Base-by-base conservation (phyloP, 192 early-diverging fungal species). In the Podila epigama region DNA sequence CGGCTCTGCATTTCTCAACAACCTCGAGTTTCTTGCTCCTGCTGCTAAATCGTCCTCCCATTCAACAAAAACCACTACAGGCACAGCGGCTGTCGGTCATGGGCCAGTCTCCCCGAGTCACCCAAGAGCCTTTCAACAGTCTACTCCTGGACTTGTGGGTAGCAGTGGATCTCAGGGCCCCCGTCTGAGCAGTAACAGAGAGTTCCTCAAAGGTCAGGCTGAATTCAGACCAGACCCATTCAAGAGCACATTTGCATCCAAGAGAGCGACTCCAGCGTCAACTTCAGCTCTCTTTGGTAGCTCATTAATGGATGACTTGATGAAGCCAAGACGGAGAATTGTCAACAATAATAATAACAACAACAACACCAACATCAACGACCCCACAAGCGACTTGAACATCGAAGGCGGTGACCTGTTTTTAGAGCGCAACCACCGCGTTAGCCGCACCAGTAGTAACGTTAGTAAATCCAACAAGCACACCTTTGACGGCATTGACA, bases 1-100 rank as follows among this genome's bases (percentile, higher is more conserved):
- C 31, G 72, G 72, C 34, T 48, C 72, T 12, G 72, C 72, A 62
- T 75, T 75, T 31, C 60, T 68, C 34, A 75, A 63, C 54, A 75
- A 57, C 37, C 65, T 75, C 42, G 72, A 68, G 31, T 75, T 75
- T 41, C 72, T 75, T 15, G 65, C 64, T n/a, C 72, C 72, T 22
- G 33, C 68, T 2, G 52, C 68, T 7, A 63, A 33, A 58, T 13
- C 66, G 42, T 28, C 37, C 48, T n/a, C n/a, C n/a, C n/a, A n/a
- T n/a, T n/a, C n/a, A n/a, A n/a, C n/a, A n/a, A n/a, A n/a, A n/a
- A n/a, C n/a, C n/a, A n/a, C n/a, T n/a, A n/a, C n/a, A n/a, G n/a
- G n/a, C n/a, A n/a, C n/a, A n/a, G n/a, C n/a, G n/a, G 1, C 37
- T 20, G 25, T 28, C 13, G 11, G 57, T 57, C 13, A n/a, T 7